phyloP scores from a whole-genome alignment of 2,329 filamentous ascomycete species.

The Ophiocordyceps camponoti-rufipedis region DNA sequence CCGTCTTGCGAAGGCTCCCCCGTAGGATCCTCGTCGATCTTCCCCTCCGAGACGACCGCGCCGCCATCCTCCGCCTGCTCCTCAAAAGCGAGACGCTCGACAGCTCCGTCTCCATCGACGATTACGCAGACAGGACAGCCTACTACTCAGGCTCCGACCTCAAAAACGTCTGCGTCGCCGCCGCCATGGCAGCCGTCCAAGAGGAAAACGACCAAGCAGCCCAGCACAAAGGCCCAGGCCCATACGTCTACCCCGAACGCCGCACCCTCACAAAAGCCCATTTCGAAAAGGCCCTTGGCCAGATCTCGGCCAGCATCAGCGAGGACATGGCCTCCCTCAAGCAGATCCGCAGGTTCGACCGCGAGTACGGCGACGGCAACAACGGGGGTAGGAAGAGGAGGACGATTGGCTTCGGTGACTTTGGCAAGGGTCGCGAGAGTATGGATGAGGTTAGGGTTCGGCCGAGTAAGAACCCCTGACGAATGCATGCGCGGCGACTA shows the following conservation, averaged over 20 bases:
- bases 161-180: slow-evolving; percentile 66
- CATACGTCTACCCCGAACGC: slow-evolving; percentile 43
- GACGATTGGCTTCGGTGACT: slow-evolving; percentile 40
- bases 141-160: slow-evolving; percentile 72
- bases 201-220: slow-evolving; percentile 41
- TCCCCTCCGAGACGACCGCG: slow-evolving; percentile 45
- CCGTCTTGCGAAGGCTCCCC: slow-evolving; percentile 59
- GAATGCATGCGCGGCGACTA: neutral
- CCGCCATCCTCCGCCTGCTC: slow-evolving; percentile 53
- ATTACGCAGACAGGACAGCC: slow-evolving; percentile 48
- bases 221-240: slow-evolving; percentile 18
- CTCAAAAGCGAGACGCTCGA: slow-evolving; percentile 50
- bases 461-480: neutral
- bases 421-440: slow-evolving; percentile 14
- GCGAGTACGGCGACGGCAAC: slow-evolving; percentile 71
- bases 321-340: slow-evolving; percentile 81
- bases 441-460: slow-evolving; percentile 27
- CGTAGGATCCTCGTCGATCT: slow-evolving; percentile 57
- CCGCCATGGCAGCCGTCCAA: slow-evolving; percentile 60
- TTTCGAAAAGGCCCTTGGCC: slow-evolving; percentile 70
- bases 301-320: slow-evolving; percentile 82
- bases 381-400: slow-evolving; percentile 41
- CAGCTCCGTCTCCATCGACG: slow-evolving; percentile 37
- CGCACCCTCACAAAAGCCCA: slow-evolving; percentile 42
- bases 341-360: slow-evolving; percentile 86